Evolutionary conservation across 345 rosid genomes (phyloP).

Genomic region (Physaria fendleri): DNA sequence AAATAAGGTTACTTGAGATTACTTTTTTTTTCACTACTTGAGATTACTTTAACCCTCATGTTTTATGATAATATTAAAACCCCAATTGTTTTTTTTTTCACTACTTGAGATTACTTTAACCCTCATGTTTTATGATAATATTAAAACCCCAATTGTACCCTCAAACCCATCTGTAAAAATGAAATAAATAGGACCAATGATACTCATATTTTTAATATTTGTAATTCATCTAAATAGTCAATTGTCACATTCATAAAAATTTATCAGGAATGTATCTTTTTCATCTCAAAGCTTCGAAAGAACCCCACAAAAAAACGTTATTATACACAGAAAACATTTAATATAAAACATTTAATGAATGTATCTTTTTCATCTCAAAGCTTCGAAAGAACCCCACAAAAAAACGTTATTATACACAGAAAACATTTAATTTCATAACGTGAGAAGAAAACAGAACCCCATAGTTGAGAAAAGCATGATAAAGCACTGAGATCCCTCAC

Average conservation of each 20-base stretch:
- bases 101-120: too few species aligned
- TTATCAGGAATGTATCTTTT: not conserved
- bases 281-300: not conserved
- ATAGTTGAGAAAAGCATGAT: conserved; percentile 6
- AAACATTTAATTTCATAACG: conserved; percentile 2
- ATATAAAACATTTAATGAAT: too few species aligned
- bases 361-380: not conserved
- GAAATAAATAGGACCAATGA: not conserved
- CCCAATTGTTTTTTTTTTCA: too few species aligned
- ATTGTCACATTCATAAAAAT: too few species aligned
- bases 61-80: too few species aligned
- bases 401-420: not conserved
- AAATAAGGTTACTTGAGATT: too few species aligned
- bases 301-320: not conserved
- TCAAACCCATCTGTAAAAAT: too few species aligned
- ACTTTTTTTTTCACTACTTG: too few species aligned
- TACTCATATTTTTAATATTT: not conserved
- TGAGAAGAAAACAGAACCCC: not conserved
- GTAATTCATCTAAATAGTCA: too few species aligned
- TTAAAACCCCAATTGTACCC: too few species aligned
- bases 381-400: not conserved
- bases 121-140: too few species aligned
- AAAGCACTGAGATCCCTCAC: conserved; percentile 11
- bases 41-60: too few species aligned
- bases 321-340: not conserved